Evolutionary conservation across 2,329 filamentous ascomycete species (phyloP).

Genomic region (Aspergillus sp.): DNA sequence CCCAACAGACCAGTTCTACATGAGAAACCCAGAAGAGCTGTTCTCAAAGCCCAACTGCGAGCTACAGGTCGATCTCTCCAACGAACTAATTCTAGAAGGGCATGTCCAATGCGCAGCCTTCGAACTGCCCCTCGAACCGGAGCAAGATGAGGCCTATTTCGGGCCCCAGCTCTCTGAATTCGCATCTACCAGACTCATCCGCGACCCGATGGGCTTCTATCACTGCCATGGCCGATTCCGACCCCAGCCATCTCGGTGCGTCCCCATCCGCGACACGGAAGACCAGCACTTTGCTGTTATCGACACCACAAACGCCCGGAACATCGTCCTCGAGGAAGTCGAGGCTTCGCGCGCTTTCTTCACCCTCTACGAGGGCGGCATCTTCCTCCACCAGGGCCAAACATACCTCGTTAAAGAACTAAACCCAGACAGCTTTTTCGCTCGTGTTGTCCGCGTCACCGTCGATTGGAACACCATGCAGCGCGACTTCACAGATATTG

Average conservation of each 20-base stretch:
- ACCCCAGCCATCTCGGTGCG: slow-evolving; percentile 76
- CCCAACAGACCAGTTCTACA: slow-evolving; percentile 91
- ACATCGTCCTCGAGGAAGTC: slow-evolving; percentile 89
- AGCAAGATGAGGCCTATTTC: slow-evolving; percentile 76
- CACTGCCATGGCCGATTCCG: slow-evolving; percentile 88
- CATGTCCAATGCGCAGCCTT: slow-evolving; percentile 94
- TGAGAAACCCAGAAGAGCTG: slow-evolving; percentile 92
- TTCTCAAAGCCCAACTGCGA: slow-evolving; percentile 86
- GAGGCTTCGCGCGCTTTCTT: slow-evolving; percentile 94
- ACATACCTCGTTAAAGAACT: slow-evolving; percentile 92
- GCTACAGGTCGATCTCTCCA: slow-evolving; percentile 86
- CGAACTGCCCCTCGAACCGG: slow-evolving; percentile 86
- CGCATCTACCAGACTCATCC: slow-evolving; percentile 70
- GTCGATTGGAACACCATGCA: slow-evolving; percentile 96
- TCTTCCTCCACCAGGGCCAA: slow-evolving; percentile 94
- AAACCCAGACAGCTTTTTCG: slow-evolving; percentile 73
- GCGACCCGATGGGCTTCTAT: slow-evolving; percentile 77
- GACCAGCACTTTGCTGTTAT: slow-evolving; percentile 94
- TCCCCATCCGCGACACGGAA: slow-evolving; percentile 84
- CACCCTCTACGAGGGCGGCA: slow-evolving; percentile 93
- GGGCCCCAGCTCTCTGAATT: slow-evolving; percentile 70
- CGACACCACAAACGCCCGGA: slow-evolving; percentile 75
- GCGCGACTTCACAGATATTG: slow-evolving; percentile 90
- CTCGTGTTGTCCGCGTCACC: slow-evolving; percentile 82
- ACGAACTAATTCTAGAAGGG: slow-evolving; percentile 86